Conservation (phyloP, 345 rosid genomes). For the Pelargonium nanum region DNA sequence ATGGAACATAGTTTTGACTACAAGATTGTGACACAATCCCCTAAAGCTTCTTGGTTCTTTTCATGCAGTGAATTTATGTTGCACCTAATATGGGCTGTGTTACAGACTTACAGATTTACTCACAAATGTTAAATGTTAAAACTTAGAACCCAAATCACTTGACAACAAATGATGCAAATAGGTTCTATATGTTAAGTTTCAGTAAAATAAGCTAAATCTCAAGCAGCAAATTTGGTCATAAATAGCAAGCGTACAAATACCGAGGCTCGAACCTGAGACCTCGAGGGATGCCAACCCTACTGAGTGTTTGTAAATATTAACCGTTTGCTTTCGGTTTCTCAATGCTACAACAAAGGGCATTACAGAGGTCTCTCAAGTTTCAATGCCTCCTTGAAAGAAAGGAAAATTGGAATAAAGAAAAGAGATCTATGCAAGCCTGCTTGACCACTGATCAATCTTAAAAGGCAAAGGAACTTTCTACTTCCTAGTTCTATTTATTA, state of each 20-base stretch:
- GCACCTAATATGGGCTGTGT: neutral
- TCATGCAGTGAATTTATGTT: neutral
- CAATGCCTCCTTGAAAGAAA: no score
- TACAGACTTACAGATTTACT: neutral
- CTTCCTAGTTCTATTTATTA: neutral
- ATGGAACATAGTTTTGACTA: neutral
- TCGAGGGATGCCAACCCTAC: no score
- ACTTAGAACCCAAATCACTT: neutral
- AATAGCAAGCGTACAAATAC: neutral
- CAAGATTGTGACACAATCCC: neutral
- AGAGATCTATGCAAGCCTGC: neutral
- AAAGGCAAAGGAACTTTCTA: neutral
- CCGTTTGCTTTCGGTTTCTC: neutral
- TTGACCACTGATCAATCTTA: neutral
- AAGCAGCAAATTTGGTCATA: neutral
- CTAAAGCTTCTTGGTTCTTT: neutral
- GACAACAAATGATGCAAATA: no score
- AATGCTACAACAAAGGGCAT: neutral
- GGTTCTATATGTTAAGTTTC: no score
- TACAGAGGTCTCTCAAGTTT: neutral
- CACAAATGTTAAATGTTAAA: no score
- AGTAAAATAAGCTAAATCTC: neutral
- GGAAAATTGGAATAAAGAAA: no score
- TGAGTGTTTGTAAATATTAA: no score
- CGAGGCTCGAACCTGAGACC: neutral